These are phyloP conservation scores for Gamarada debralockiae DNA, from an alignment of 495 filamentous ascomycete species.

Conservation along the genomic window DNA sequence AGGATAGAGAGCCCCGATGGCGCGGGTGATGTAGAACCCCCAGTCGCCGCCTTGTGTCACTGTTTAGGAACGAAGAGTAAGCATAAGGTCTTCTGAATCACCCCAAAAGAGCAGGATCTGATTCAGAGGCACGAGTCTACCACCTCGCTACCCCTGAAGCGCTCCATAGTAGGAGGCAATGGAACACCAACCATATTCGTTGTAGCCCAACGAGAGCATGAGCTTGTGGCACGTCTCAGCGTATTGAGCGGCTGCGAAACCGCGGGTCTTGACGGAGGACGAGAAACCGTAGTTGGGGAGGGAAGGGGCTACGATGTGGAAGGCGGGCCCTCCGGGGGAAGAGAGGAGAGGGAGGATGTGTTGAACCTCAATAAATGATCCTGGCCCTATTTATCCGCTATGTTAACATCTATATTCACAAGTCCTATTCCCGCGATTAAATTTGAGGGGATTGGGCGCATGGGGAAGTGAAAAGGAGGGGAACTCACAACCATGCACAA, in stretches of 20 bases:
- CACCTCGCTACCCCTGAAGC: no score
- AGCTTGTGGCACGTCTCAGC: slow-evolving; percentile 59
- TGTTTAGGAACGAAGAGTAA: slow-evolving; percentile 35
- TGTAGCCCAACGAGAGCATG: slow-evolving; percentile 63
- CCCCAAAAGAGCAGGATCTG: no score
- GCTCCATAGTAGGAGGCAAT: slow-evolving; percentile 47
- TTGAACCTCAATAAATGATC: slow-evolving; percentile 64
- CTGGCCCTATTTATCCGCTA: slow-evolving; percentile 45
- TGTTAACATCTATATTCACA: neutral
- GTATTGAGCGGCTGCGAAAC: slow-evolving; percentile 58
- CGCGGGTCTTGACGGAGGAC: slow-evolving; percentile 34
- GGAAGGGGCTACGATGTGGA: slow-evolving; percentile 65
- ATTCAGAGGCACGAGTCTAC: no score
- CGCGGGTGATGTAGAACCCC: slow-evolving; percentile 60
- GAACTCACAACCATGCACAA: slow-evolving; percentile 57
- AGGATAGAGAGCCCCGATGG: slow-evolving; percentile 54
- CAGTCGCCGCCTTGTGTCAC: slow-evolving; percentile 70
- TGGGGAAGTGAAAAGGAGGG: no score
- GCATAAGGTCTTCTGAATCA: no score
- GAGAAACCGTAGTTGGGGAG: slow-evolving; percentile 66
- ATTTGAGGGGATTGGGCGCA: no score
- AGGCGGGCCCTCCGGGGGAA: slow-evolving; percentile 41
- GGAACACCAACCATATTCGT: no score
- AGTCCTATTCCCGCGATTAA: slow-evolving; percentile 29
- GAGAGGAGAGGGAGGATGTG: slow-evolving; percentile 59